Percentiles rank a stretch among this genome's conserved stretches.
Evolutionary conservation across 2,329 filamentous ascomycete genomes (phyloP).

Genomic region (Fusarium sp.): DNA sequence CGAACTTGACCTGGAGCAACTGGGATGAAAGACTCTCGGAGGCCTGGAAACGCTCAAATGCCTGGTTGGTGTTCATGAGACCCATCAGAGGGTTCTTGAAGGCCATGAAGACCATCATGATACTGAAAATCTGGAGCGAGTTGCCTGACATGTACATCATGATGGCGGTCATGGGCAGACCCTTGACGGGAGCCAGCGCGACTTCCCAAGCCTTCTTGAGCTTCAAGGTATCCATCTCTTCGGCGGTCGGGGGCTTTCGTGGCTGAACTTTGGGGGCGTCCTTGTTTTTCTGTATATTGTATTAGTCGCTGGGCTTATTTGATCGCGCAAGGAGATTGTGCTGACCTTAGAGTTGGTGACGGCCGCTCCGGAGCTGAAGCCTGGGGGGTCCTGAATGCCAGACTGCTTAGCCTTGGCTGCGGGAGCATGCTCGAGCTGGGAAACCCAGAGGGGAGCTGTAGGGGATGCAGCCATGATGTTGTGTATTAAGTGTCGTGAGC

Average conservation of each 20-base stretch:
- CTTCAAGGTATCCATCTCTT: slow-evolving; percentile 95
- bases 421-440: slow-evolving; percentile 79
- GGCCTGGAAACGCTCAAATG: slow-evolving; percentile 87
- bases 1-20: slow-evolving; percentile 84
- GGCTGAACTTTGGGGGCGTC: slow-evolving; percentile 62
- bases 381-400: slow-evolving; percentile 85
- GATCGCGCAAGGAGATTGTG: background rate
- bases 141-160: slow-evolving; percentile 99
- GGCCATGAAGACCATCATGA: slow-evolving; percentile 99
- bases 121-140: slow-evolving; percentile 97
- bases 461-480: slow-evolving; percentile 46
- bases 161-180: slow-evolving; percentile 96
- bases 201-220: slow-evolving; percentile 99
- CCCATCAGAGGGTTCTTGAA: slow-evolving; percentile 97
- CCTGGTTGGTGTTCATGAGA: slow-evolving; percentile 81
- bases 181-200: slow-evolving; percentile 91
- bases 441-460: slow-evolving; percentile 79
- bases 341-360: slow-evolving; percentile 65
- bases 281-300: slow-evolving; percentile 58
- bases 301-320: slow-evolving; percentile 13
- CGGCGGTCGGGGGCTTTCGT: slow-evolving; percentile 76
- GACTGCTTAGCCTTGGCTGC: slow-evolving; percentile 71
- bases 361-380: slow-evolving; percentile 72
- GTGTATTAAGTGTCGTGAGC: background rate
- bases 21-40: slow-evolving; percentile 79